Evolutionary conservation across 192 early-diverging fungal species (phyloP).

Genomic region (Gaertneriomyces semiglobifer): DNA sequence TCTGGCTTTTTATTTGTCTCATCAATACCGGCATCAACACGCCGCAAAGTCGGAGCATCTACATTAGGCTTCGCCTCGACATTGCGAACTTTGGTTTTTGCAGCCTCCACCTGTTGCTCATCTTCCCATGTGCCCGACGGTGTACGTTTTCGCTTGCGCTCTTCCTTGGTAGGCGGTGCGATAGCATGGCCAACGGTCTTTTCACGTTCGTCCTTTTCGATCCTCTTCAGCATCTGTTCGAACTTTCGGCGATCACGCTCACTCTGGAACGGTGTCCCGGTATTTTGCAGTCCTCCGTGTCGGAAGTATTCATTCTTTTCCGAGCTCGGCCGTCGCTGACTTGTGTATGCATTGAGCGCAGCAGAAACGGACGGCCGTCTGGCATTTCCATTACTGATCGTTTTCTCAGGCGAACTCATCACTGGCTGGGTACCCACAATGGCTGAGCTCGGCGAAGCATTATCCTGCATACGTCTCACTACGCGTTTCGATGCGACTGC

Average conservation of each 20-base stretch:
- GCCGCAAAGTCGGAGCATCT: too few species aligned
- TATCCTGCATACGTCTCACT: too few species aligned
- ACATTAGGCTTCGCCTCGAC: too few species aligned
- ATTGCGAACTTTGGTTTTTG: too few species aligned
- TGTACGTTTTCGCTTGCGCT: constrained; percentile 4
- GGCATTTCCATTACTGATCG: too few species aligned
- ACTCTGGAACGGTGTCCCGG: constrained; percentile 3
- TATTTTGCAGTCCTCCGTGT: background rate
- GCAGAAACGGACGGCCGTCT: too few species aligned
- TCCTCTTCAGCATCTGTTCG: background rate
- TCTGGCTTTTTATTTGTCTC: too few species aligned
- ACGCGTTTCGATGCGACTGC: background rate
- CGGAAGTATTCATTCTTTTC: constrained; percentile 18
- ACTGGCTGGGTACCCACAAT: too few species aligned
- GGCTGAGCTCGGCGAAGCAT: too few species aligned
- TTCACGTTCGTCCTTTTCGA: background rate
- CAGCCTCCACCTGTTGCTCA: background rate
- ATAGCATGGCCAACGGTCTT: background rate
- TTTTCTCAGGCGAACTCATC: too few species aligned
- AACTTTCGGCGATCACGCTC: constrained; percentile 12
- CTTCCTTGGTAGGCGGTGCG: background rate
- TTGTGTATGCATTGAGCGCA: too few species aligned
- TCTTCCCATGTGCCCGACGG: background rate
- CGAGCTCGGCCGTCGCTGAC: background rate
- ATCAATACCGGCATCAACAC: too few species aligned